These are phyloP conservation scores for Rhizophagus clarus DNA, from an alignment of 192 early-diverging fungal genomes.

Conservation along the genomic window DNA sequence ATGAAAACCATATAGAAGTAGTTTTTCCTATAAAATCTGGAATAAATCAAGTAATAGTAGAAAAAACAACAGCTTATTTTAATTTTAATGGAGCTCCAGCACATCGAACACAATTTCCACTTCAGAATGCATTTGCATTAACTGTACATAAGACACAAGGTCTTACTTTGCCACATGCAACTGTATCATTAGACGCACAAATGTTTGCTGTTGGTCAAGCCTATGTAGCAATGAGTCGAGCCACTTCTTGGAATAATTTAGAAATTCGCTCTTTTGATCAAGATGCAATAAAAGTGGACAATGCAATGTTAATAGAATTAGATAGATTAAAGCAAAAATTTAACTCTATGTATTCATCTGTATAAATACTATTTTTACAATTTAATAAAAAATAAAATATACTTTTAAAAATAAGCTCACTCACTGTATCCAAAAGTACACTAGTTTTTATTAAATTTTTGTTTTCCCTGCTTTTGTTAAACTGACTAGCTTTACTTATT, in stretches of 20 bases:
- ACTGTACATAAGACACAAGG: slow-evolving; percentile 25
- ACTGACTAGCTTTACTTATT: too few species aligned
- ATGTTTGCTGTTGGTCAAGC: background rate
- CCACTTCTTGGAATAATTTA: background rate
- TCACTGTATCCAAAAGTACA: too few species aligned
- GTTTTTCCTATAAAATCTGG: background rate
- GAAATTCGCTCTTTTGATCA: too few species aligned
- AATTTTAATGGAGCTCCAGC: background rate
- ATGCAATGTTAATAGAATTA: too few species aligned
- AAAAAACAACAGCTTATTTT: background rate
- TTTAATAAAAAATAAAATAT: too few species aligned
- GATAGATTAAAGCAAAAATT: too few species aligned
- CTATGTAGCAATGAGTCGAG: slow-evolving; percentile 4
- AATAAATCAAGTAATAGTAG: background rate
- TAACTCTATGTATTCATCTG: too few species aligned
- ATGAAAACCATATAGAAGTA: background rate
- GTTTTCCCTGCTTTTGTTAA: too few species aligned
- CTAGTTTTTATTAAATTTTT: too few species aligned
- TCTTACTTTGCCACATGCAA: background rate
- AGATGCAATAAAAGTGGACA: too few species aligned
- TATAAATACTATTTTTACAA: too few species aligned
- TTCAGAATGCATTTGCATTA: slow-evolving; percentile 6
- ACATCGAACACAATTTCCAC: background rate
- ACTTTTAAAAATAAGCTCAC: too few species aligned
- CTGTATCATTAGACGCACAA: background rate